These are phyloP conservation scores for Trichoderma pleuroti DNA, from an alignment of 2,329 filamentous ascomycete species.

Conservation along the genomic window DNA sequence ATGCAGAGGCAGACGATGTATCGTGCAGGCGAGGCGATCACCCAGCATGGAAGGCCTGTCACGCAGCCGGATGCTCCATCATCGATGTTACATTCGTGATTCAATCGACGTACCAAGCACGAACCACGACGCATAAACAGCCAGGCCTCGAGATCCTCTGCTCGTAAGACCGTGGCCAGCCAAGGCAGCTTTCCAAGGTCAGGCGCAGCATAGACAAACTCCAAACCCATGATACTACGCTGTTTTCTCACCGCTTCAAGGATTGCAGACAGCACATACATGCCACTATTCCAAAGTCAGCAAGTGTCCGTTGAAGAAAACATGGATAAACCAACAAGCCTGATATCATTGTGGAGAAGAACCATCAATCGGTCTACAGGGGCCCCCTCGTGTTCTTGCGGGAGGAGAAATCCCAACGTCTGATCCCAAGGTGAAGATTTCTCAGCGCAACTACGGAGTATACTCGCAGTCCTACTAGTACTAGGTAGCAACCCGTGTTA, in stretches of 20 bases:
- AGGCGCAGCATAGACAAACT: neutral
- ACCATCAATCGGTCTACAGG: neutral
- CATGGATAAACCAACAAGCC: neutral
- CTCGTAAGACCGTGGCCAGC: neutral
- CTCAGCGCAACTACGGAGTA: neutral
- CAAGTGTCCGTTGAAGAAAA: slow-evolving; percentile 2
- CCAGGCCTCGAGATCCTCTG: neutral
- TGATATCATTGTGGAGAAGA: slow-evolving; percentile 17
- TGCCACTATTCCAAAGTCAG: slow-evolving; percentile 13
- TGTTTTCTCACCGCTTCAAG: slow-evolving; percentile 9
- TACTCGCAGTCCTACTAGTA: neutral
- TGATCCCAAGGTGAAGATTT: neutral
- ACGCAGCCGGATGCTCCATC: neutral
- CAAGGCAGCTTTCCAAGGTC: neutral
- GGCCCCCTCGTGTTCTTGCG: slow-evolving; percentile 10
- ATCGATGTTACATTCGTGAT: neutral
- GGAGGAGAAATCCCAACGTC: neutral
- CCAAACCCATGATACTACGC: neutral
- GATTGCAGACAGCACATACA: slow-evolving; percentile 10
- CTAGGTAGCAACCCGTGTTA: neutral
- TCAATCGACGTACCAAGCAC: neutral
- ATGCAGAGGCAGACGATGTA: neutral
- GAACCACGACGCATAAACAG: neutral
- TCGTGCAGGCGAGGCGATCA: slow-evolving; percentile 1
- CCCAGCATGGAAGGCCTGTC: neutral